Evolutionary conservation across 106 monocot genomes (phyloP), one percentile per base, ranked within the genome.

Genomic region (Iris macrosiphon): DNA sequence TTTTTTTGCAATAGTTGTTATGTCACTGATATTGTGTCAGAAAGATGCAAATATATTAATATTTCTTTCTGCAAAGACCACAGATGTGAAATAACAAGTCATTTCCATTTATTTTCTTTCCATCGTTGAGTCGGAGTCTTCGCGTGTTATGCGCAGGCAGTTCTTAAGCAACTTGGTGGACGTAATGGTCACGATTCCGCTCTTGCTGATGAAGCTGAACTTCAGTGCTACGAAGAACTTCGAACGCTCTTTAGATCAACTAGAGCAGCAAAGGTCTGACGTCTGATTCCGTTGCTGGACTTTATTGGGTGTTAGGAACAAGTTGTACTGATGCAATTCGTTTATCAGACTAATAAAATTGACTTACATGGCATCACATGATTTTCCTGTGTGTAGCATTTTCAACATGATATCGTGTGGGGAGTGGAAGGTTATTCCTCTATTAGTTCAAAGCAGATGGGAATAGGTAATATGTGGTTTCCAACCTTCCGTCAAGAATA

Each of bases 261-360:
- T 12, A 77, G 60, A 79, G 79, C 68, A 27, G 80, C 86, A 45
- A 96, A 96, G 77, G 96, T 90, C 79, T 6, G n/a, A n/a, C n/a
- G n/a, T n/a, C n/a, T n/a, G n/a, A n/a, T n/a, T n/a, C n/a, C n/a
- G n/a, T n/a, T n/a, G n/a, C n/a, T n/a, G n/a, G n/a, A n/a, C n/a
- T n/a, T n/a, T n/a, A n/a, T n/a, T n/a, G n/a, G n/a, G n/a, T n/a
- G n/a, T n/a, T n/a, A n/a, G n/a, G n/a, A n/a, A n/a, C n/a, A n/a
- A n/a, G n/a, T n/a, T n/a, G n/a, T n/a, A n/a, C n/a, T n/a, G n/a
- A n/a, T n/a, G n/a, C n/a, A n/a, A n/a, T n/a, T n/a, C n/a, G n/a
- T n/a, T n/a, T n/a, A n/a, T n/a, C n/a, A n/a, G n/a, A n/a, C n/a
- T n/a, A n/a, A n/a, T n/a, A n/a, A n/a, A n/a, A n/a, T n/a, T n/a